Base-by-base conservation (phyloP, 176 grass and related monocot genomes). In the Themeda triandra region DNA sequence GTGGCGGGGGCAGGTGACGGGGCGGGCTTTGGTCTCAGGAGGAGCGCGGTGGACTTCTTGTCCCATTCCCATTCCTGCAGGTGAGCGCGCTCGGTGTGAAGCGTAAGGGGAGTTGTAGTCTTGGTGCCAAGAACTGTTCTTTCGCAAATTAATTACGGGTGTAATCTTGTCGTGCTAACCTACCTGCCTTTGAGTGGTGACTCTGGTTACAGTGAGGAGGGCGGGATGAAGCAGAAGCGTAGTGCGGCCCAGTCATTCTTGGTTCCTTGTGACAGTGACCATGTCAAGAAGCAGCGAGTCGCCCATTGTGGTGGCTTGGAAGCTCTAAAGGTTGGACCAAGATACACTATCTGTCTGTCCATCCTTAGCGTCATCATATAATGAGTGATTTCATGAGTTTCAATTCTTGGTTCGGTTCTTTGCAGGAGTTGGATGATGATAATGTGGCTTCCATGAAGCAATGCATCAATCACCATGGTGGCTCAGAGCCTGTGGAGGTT, bases 1-100 rank as follows among this genome's bases (percentile, higher is more conserved):
- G 10, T 19, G 27, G 33, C 31, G 33, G 10, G 14, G 27, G 32
- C 18, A 49, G 79, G 24, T 71, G 33, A 17, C n/a, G 71, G 31
- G 59, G 78, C 63, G n/a, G 83, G 85, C 76, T 59, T 66, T 40
- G 92, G 93, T 72, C 80, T 95, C 65, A 93, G 89, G 84, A 89
- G 54, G 67, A 92, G 95, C 68, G 87, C 92, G 18, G 79, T 76
- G 24, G 91, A 90, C 35, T 92, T 98, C 86, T 75, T 95, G 76
- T 90, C 95, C 68, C 68, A 92, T 73, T 90, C 95, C 68, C 68
- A 92, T 73, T 98, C 90, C 59, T 95, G 89, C 92, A 98, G 92
- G 92, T 91, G 56, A 83, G 37, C 4, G 23, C 10, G 56, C 63
- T 65, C 9, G 46, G 41, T 53, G 77, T 13, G 13, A 81, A 35